Conservation (phyloP, 2,329 filamentous ascomycete species). For the Setomelanomma holmii region DNA sequence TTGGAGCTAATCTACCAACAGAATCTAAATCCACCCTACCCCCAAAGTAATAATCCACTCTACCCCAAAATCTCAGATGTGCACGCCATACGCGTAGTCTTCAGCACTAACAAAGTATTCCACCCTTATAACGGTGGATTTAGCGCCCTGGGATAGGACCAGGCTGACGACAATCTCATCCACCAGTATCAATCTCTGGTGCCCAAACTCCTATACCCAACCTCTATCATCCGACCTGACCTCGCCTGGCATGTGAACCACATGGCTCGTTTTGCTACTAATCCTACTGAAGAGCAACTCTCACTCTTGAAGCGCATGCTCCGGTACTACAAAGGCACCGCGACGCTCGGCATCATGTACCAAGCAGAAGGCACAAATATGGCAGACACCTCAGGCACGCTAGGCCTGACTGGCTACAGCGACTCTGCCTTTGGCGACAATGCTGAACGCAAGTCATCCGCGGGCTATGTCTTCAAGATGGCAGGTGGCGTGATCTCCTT, state of each 20-base stretch:
- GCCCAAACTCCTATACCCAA: background rate
- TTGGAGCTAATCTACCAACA: no score
- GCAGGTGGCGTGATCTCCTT: slow-evolving; percentile 13
- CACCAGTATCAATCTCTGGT: slow-evolving; percentile 2
- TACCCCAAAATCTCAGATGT: no score
- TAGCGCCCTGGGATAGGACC: no score
- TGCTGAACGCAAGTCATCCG: background rate
- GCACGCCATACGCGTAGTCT: no score
- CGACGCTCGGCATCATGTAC: slow-evolving; percentile 1
- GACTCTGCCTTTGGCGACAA: slow-evolving; percentile 22
- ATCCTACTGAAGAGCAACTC: slow-evolving; percentile 7
- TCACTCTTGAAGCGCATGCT: slow-evolving; percentile 5
- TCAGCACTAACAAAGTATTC: no score
- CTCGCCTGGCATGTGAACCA: slow-evolving; percentile 20
- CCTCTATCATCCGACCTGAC: slow-evolving; percentile 11
- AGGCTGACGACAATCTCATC: background rate
- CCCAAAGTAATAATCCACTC: no score
- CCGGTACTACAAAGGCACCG: slow-evolving; percentile 3
- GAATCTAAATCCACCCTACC: no score
- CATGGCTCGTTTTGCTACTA: slow-evolving; percentile 13
- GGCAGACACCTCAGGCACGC: background rate
- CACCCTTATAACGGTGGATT: no score
- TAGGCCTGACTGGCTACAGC: slow-evolving; percentile 15
- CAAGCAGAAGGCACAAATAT: slow-evolving; percentile 2
- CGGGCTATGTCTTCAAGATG: slow-evolving; percentile 1